Percentiles rank a stretch among this genome's conserved stretches.
Conservation (phyloP, 306 rosid species). For the Prunus campanulata region DNA sequence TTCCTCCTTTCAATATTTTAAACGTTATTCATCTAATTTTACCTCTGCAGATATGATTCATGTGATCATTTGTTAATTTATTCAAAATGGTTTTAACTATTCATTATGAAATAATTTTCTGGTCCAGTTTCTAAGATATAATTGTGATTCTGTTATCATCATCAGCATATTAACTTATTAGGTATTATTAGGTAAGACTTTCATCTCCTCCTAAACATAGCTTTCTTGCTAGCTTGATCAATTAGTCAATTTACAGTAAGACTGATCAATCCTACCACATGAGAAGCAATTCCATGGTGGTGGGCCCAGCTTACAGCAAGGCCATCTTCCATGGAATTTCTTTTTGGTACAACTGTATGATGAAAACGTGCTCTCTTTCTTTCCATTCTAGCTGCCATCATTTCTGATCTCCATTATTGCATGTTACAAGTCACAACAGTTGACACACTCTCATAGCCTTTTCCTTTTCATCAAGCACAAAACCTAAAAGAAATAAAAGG, state of each 20-base stretch:
- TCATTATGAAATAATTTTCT: not conserved
- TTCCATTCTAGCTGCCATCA: constrained; percentile 9
- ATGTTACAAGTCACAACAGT: constrained; percentile 13
- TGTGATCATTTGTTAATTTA: not conserved
- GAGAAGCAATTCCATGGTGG: constrained; percentile 29
- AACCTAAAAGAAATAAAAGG: constrained; percentile 31
- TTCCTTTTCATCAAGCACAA: constrained; percentile 14
- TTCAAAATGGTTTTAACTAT: not conserved
- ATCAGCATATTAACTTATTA: not conserved
- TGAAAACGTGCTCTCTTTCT: constrained; percentile 28
- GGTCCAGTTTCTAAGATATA: not conserved
- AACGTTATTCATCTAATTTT: not conserved
- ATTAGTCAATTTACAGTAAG: not conserved
- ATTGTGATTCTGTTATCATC: no score
- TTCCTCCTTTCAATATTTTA: not conserved
- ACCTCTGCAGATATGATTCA: not conserved
- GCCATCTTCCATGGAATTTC: constrained; percentile 31
- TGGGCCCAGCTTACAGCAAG: constrained; percentile 42
- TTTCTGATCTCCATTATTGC: constrained; percentile 46
- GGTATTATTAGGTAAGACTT: not conserved
- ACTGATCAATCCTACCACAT: constrained; percentile 12
- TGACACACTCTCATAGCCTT: constrained; percentile 26
- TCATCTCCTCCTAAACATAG: not conserved
- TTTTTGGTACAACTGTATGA: constrained; percentile 17
- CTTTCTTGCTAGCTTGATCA: not conserved